Evolutionary conservation across 441 rosid species (phyloP), one percentile per base, ranked within the genome.

Genomic region (Gossypium aridum): DNA sequence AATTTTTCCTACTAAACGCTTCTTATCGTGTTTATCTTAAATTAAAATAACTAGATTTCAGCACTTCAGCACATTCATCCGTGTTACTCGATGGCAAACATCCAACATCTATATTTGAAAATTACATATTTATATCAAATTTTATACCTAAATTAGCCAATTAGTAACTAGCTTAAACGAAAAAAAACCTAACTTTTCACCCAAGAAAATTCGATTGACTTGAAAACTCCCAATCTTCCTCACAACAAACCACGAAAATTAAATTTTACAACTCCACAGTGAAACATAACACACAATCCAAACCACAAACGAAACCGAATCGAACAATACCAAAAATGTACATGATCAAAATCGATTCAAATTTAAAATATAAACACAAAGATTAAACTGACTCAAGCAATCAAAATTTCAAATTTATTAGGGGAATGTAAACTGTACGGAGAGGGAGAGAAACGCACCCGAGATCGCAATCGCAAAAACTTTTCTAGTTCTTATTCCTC

Each of bases 371-470:
- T 2, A 37, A 4, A 22, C 12, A 17, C 10, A 51, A 59, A 7
- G 37, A 10, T 14, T 7, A 7, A 60, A 60, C 6, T 6, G 12
- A 59, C 19, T 13, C 12, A 0, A 2, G 19, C 2, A 20, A 17
- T 7, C 2, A 12, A 51, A 22, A 6, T 4, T 45, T 26, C 31
- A 56, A 57, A 23, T 8, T 6, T 4, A 6, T 54, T 2, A 1
- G 45, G 53, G 61, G 16, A 53, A 54, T 20, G 12, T 9, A 60
- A 72, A 60, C 25, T 17, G 23, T 57, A 2, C 4, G 69, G n/a
- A 1, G 66, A 74, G 57, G 43, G 28, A 39, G 0, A 19, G 59
- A 71, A 54, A 26, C 49, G 28, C 45, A 78, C 89, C 62, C 77
- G 75, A 79, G 39, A 26, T 17, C 60, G 3, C 14, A 17, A 54